Base-by-base conservation (phyloP, 2,329 filamentous ascomycete genomes). In the Fusarium duplospermum region DNA sequence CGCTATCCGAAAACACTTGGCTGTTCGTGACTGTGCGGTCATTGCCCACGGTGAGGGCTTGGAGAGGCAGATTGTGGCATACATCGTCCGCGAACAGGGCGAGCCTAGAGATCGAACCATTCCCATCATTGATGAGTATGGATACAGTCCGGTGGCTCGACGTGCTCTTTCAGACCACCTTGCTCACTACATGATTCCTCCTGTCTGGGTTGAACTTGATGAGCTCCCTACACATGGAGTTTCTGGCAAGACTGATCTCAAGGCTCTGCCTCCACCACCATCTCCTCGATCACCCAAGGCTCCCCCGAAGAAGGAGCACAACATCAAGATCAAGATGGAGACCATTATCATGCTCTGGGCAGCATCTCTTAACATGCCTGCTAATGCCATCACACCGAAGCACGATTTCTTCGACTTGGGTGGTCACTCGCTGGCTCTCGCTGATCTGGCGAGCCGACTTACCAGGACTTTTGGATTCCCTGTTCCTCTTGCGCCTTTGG, bases 341-440 rank as follows among this genome's bases (percentile, higher is more conserved):
- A 89, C 91, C 18, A 90, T 96, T 38, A 89, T 92, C 16, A 89
- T 92, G 74, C 87, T 93, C 63, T 96, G 93, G 93, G 92, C 93
- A 3, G 86, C 89, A 3, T 89, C 91, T 29, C 86, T 96, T 16
- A 91, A 92, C 71, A 88, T 92, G n/a, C 88, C 92, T 0, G 83
- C 86, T 11, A 87, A 83, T 45, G 86, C 88, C 22, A 89, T 95
- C 27, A 93, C 92, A 78, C 88, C 85, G 2, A 91, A 93, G 70
- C 91, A 94, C 80, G 92, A 91, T 80, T 96, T 96, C 82, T 96
- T 95, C 79, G 93, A 95, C 69, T 85, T 96, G 2, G 93, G 93
- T 38, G 93, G 93, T 0, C 93, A 96, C 81, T 95, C 93, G 0
- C 84, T 96, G 62, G 90, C 91, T 2, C 88, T 96, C n/a, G 93